Conservation (phyloP, 768 basidiomycete genomes). For the Trametes cinnabarina region DNA sequence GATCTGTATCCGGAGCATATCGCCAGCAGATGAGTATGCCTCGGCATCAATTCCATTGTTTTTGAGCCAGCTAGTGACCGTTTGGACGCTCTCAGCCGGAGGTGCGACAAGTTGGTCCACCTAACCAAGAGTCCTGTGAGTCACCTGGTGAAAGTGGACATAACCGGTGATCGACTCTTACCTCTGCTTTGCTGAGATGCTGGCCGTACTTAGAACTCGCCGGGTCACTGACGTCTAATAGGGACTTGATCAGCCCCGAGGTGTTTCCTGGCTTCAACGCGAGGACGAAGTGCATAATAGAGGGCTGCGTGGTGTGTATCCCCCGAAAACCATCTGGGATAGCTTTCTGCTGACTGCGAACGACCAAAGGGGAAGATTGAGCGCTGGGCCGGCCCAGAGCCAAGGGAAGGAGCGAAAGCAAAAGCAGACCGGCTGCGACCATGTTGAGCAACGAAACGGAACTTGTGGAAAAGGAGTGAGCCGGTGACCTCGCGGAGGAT, state of each 20-base stretch:
- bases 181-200: constrained; percentile 17
- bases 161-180: neutral
- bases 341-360: neutral
- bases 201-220: constrained; percentile 28
- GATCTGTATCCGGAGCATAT: constrained; percentile 35
- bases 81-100: constrained; percentile 21
- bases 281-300: constrained; percentile 19
- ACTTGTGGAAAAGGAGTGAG: neutral
- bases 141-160: no score
- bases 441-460: constrained; percentile 11
- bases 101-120: constrained; percentile 26
- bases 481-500: constrained; percentile 12
- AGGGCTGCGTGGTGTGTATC: neutral
- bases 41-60: constrained; percentile 28
- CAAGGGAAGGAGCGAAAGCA: constrained; percentile 14
- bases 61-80: constrained; percentile 28
- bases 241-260: constrained; percentile 33
- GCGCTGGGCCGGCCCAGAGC: constrained; percentile 19
- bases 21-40: constrained; percentile 26
- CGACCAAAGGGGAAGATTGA: constrained; percentile 3
- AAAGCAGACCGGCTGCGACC: constrained; percentile 18
- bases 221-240: constrained; percentile 40
- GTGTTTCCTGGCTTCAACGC: constrained; percentile 35
- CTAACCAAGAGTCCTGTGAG: neutral
- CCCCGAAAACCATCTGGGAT: constrained; percentile 1